Evolutionary conservation across 2,329 filamentous ascomycete genomes (phyloP).

Genomic region (Fusarium sp.): DNA sequence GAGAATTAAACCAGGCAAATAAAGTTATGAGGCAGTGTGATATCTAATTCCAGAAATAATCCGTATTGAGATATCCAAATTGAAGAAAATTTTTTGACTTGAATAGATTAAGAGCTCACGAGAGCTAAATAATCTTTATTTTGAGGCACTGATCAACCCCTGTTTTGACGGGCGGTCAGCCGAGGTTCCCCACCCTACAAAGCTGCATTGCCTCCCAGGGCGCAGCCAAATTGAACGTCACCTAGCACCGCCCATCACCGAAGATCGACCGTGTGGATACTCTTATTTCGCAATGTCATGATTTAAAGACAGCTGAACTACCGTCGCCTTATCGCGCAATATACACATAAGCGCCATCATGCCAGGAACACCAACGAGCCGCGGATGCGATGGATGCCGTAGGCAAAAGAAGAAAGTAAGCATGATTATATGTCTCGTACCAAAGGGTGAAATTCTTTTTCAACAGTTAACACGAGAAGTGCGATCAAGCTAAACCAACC

Average conservation of each 20-base stretch:
- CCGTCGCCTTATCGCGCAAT: background rate
- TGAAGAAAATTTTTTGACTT: background rate
- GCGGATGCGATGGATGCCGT: constrained; percentile 33
- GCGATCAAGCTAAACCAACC: constrained; percentile 27
- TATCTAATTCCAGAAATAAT: no score
- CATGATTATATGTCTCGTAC: background rate
- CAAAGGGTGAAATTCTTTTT: no score
- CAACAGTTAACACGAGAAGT: constrained; percentile 1
- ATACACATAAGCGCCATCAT: background rate
- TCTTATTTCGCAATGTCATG: background rate
- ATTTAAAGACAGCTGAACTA: background rate
- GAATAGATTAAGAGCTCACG: background rate
- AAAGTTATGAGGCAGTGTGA: no score
- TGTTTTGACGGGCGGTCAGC: constrained; percentile 2
- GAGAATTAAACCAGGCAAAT: background rate
- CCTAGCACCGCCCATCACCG: background rate
- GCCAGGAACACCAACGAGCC: constrained; percentile 34
- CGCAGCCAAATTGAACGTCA: constrained; percentile 1
- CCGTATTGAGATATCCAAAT: no score
- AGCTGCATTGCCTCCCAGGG: background rate
- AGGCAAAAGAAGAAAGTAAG: constrained; percentile 40
- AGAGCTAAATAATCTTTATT: background rate
- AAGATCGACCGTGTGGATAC: background rate
- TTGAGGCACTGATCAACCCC: background rate
- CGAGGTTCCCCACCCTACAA: background rate